These are phyloP conservation scores for Asclepias syriaca DNA, from an alignment of 257 asterid genomes.

Conservation along the genomic window DNA sequence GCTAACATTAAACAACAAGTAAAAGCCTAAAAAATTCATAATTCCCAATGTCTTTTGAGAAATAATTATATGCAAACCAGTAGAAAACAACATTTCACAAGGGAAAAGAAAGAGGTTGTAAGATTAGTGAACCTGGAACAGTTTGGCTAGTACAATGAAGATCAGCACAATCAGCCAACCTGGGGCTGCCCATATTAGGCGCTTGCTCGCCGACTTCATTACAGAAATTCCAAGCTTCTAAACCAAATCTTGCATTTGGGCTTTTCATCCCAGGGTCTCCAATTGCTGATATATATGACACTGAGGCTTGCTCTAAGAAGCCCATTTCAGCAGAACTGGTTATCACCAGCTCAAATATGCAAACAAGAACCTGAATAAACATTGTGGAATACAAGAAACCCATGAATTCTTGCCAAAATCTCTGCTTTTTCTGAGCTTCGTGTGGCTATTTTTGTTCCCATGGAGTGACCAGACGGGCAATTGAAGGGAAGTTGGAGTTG, in stretches of 20 bases:
- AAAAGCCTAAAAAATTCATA: not conserved
- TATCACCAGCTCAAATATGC: slow-evolving; percentile 16
- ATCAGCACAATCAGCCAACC: slow-evolving; percentile 85
- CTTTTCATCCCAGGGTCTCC: slow-evolving; percentile 85
- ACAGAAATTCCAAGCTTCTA: slow-evolving; percentile 94
- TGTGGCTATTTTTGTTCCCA: not conserved
- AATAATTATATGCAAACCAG: not conserved
- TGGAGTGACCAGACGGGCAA: not conserved
- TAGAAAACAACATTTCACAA: not conserved
- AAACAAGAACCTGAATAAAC: slow-evolving; percentile 16
- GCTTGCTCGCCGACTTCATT: slow-evolving; percentile 81
- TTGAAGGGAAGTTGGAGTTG: not conserved
- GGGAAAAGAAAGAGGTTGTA: not conserved
- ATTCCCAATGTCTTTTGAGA: not conserved
- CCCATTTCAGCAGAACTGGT: slow-evolving; percentile 1
- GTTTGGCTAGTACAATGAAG: slow-evolving; percentile 30
- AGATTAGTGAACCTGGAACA: slow-evolving; percentile 31
- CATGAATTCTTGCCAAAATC: slow-evolving; percentile 12
- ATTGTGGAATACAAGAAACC: slow-evolving; percentile 9
- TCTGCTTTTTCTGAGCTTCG: not conserved
- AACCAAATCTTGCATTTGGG: slow-evolving; percentile 77
- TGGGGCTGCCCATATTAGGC: slow-evolving; percentile 76
- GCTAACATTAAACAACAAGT: not conserved
- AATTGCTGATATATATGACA: slow-evolving; percentile 44
- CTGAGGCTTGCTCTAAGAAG: slow-evolving; percentile 9